Base-by-base conservation (phyloP, 2,329 filamentous ascomycete species). In the Colletotrichum siamense region DNA sequence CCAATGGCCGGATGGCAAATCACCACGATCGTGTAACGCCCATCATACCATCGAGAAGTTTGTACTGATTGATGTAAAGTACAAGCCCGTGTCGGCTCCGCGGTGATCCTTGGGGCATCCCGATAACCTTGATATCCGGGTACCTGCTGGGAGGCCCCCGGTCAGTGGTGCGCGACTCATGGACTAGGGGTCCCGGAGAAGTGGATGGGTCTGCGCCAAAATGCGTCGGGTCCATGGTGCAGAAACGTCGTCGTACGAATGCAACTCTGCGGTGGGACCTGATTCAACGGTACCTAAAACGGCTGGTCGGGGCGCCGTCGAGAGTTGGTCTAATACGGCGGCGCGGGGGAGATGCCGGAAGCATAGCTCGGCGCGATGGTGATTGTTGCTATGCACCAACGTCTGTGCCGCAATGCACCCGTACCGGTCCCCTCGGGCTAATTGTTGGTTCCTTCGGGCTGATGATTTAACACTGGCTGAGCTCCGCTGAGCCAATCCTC, bases 101-200 rank as follows among this genome's bases (percentile, higher is more conserved):
- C 24, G 70, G 22, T 69, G 28, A 39, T 63, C 34, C 69, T 73
- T 76, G 73, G 73, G 44, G 69, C 57, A 76, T 65, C 64, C 64
- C 44, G 70, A 76, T 76, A 76, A 73, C 57, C 70, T 73, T 76
- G 73, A 73, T 69, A 73, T 52, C 34, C 59, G 70, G 34, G 62
- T 52, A 69, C 57, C 64, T 59, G 36, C 73, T 62, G 57, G 39
- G 73, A n/a, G 26, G 10, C 12, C 39, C 69, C 73, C 36, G 44
- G 73, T 73, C 57, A 16, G 16, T 5, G 6, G 36, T 32, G n/a
- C 68, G 34, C 30, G 68, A 73, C 26, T 64, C 55, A 26, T 63
- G 32, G 70, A 69, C 64, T 32, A n/a, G 73, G 64, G 59, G 16
- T 22, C 34, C 70, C 18, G 15, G 73, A 28, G 44, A 39, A 30